Evolutionary conservation across 176 grass and related monocot species (phyloP), one percentile per base, ranked within the genome.

Genomic region (Eremochloa ophiuroides): DNA sequence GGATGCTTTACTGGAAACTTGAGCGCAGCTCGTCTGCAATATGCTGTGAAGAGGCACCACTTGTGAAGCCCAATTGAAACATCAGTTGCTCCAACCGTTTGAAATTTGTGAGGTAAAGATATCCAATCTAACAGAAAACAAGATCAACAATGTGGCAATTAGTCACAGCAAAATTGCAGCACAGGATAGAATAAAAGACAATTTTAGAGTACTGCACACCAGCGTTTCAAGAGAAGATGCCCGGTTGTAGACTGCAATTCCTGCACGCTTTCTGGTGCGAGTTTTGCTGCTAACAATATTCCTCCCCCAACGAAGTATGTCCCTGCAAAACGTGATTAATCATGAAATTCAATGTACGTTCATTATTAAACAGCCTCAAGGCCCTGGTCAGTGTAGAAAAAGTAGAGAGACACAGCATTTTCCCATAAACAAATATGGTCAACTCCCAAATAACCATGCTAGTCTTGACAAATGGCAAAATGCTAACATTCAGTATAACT

Each of bases 151-250:
- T 69, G 22, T 47, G 35, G 0, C 9, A 26, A 69, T 16, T 62
- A 29, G 2, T 15, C 7, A 6, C 2, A 77, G 33, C 10, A 76
- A 88, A 81, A 2, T 13, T 65, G 22, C 17, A 42, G 2, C 72
- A 31, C 80, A 56, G 3, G 40, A 55, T 48, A 40, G 14, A 68
- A 44, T 13, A 55, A 27, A 39, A 28, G 31, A 56, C 15, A 69
- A 0, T 56, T 28, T 23, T 16, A 41, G 18, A 80, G 26, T 74
- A 59, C 35, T 39, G 84, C 88, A 20, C 72, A 98, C 95, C 92
- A 98, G 76, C 76, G 92, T 94, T 87, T 94, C 95, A 56, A 98
- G 92, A 65, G 95, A 98, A 91, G 92, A 98, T 66, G 90, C 95
- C 78, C 95, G 80, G 37, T 94, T 98, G 69, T 98, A 98, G 56